Evolutionary conservation across 1,139 yeast species (phyloP).

Genomic region (Lodderomyces margitis): DNA sequence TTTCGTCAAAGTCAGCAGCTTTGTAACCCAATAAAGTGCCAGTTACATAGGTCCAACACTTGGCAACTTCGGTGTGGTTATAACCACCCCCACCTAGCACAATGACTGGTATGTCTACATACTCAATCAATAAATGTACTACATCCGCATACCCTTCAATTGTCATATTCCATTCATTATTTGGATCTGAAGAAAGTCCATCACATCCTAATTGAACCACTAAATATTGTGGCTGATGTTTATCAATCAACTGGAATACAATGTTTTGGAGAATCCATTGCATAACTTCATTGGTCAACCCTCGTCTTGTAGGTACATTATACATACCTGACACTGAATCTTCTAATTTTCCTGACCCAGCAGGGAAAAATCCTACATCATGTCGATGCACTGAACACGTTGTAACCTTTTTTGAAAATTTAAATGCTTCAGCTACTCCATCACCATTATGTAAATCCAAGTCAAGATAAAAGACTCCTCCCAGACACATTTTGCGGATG

Average conservation of each 20-base stretch:
- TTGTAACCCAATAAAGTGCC: slow-evolving; percentile 5
- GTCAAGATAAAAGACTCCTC: slow-evolving; percentile 62
- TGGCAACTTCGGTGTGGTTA: slow-evolving; percentile 58
- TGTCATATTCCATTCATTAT: slow-evolving; percentile 68
- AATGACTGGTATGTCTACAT: slow-evolving; percentile 34
- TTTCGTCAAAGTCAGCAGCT: slow-evolving; percentile 18
- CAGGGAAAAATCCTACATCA: slow-evolving; percentile 68
- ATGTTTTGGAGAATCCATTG: slow-evolving; percentile 36
- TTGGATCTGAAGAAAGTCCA: slow-evolving; percentile 57
- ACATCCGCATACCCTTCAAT: slow-evolving; percentile 46
- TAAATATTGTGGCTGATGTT: slow-evolving; percentile 48
- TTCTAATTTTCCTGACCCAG: slow-evolving; percentile 53
- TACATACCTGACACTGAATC: slow-evolving; percentile 31
- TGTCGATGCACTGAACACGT: slow-evolving; percentile 65
- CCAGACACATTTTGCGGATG: slow-evolving; percentile 40
- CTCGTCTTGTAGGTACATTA: slow-evolving; percentile 60
- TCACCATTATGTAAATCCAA: slow-evolving; percentile 80
- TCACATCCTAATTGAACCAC: slow-evolving; percentile 74
- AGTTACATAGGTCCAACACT: slow-evolving; percentile 64
- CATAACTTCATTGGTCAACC: slow-evolving; percentile 50
- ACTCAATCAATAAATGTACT: slow-evolving; percentile 31
- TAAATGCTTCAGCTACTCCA: slow-evolving; percentile 71
- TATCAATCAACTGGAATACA: slow-evolving; percentile 40
- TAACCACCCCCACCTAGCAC: slow-evolving; percentile 82
- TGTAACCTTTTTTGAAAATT: slow-evolving; percentile 52